Conservation (phyloP, 2,329 filamentous ascomycete genomes). For the Pestalotiopsis sp. region DNA sequence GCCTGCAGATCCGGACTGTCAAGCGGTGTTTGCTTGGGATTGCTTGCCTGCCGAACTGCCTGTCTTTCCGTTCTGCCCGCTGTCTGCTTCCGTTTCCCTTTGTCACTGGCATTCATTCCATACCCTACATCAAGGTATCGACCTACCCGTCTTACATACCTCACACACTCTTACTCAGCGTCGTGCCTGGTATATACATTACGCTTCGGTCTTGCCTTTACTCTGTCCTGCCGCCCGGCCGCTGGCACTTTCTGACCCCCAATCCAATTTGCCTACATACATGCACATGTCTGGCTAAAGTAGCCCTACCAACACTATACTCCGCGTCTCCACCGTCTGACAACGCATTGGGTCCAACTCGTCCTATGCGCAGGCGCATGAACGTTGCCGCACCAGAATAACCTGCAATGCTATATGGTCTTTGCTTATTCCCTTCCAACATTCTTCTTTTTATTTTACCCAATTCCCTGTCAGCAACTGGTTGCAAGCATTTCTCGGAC, state of each 20-base stretch:
- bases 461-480: neutral
- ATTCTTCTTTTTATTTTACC: neutral
- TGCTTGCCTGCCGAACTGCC: neutral
- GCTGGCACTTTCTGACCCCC: neutral
- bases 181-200: neutral
- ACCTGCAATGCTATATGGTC: neutral
- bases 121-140: neutral
- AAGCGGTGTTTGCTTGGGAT: neutral
- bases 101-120: neutral
- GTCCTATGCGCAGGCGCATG: conserved; percentile 5
- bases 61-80: neutral
- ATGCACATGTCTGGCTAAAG: neutral
- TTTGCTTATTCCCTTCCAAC: neutral
- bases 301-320: conserved; percentile 4
- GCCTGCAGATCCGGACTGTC: neutral
- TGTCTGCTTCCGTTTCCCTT: conserved; percentile 1
- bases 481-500: neutral
- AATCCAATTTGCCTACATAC: neutral
- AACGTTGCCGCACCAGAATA: neutral
- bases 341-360: conserved; percentile 7
- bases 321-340: conserved; percentile 5
- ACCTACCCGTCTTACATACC: neutral
- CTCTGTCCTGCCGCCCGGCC: neutral
- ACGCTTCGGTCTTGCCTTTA: neutral
- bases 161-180: neutral